A percentile compares a stretch with the other conserved stretches of the same genome.
phyloP scores from a whole-genome alignment of 2,329 filamentous ascomycete species.

The Penicillium hordei region DNA sequence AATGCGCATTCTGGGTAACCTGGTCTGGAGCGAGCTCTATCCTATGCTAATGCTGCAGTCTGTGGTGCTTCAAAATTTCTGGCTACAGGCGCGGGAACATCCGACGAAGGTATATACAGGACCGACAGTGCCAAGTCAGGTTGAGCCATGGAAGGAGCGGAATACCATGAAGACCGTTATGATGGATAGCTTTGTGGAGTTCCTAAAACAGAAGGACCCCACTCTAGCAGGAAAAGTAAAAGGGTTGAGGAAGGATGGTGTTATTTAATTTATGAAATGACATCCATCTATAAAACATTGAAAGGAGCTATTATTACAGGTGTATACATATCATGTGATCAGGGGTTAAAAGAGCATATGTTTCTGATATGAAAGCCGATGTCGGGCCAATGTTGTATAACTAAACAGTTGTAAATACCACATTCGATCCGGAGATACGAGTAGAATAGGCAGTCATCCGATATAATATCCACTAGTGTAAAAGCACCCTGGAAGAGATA shows the following conservation, averaged over 20 bases:
- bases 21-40: constrained; percentile 28
- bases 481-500: not conserved
- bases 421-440: not conserved
- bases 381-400: not conserved
- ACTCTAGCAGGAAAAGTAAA: constrained; percentile 3
- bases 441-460: not conserved
- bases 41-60: constrained; percentile 13
- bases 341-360: not conserved
- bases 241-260: not conserved
- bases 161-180: constrained; percentile 1
- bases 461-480: not conserved
- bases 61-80: constrained; percentile 16
- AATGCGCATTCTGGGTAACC: constrained; percentile 25
- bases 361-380: not conserved
- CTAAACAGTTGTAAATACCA: not conserved
- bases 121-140: constrained; percentile 12
- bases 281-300: too few species aligned
- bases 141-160: constrained; percentile 6
- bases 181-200: constrained; percentile 7
- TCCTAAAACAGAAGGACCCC: constrained; percentile 3
- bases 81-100: constrained; percentile 24
- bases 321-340: too few species aligned
- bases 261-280: not conserved
- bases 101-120: constrained; percentile 26
- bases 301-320: too few species aligned